Conservation (phyloP, 192 early-diverging fungal species). For the Umbelopsis isabellina region DNA sequence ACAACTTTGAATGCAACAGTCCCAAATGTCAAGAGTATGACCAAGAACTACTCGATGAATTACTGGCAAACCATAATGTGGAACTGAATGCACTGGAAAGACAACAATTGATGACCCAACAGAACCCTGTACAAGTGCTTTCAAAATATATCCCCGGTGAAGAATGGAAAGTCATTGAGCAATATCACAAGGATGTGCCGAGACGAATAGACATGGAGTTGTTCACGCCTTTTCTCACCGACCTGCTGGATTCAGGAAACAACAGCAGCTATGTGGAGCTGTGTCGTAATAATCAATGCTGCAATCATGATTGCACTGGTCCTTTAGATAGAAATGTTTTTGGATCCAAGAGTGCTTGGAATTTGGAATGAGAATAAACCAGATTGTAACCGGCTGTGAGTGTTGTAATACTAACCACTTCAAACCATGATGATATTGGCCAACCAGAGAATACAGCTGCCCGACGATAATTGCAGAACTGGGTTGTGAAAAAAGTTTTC, state of each 20-base stretch:
- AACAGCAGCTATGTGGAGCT: too few species aligned
- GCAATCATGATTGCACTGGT: too few species aligned
- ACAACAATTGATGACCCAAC: not conserved
- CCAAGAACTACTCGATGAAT: not conserved
- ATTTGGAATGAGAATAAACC: too few species aligned
- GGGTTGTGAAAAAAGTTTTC: too few species aligned
- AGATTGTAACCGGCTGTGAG: too few species aligned
- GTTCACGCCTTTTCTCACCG: conserved; percentile 28
- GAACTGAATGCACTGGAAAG: conserved; percentile 10
- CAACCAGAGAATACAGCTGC: too few species aligned
- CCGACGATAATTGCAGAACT: too few species aligned
- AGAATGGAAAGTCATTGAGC: not conserved
- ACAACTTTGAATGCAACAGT: conserved; percentile 29
- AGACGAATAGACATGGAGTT: conserved; percentile 19
- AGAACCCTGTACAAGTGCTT: not conserved
- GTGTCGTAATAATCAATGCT: too few species aligned
- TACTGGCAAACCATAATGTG: not conserved
- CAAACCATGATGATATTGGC: too few species aligned
- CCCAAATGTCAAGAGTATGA: conserved; percentile 32
- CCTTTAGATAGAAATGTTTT: too few species aligned
- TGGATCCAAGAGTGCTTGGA: too few species aligned
- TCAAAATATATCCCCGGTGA: not conserved
- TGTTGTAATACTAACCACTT: too few species aligned
- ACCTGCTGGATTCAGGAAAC: not conserved
- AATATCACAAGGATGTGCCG: conserved; percentile 29